Conservation (phyloP, 352 stramenopile genomes). For the Thalassiosira mediterranea region DNA sequence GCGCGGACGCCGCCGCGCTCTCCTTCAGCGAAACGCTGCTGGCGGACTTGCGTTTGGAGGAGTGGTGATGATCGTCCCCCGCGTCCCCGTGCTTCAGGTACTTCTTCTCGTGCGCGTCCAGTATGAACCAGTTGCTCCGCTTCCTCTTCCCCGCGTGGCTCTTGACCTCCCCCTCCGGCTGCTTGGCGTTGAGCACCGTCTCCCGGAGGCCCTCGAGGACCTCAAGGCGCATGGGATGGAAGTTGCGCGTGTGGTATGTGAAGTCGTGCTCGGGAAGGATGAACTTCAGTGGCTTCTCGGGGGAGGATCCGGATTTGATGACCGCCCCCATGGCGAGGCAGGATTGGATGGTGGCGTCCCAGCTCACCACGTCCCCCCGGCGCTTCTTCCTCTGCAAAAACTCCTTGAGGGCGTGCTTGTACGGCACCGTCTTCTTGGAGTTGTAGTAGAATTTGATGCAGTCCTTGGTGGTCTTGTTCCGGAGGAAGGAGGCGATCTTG, state of each 20-base stretch:
- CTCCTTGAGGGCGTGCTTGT: conserved; percentile 89
- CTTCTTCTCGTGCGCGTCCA: conserved; percentile 49
- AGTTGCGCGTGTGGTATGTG: conserved; percentile 65
- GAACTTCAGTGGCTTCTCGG: conserved; percentile 77
- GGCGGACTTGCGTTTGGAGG: conserved; percentile 37
- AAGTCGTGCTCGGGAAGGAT: conserved; percentile 62
- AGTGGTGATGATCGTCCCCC: conserved; percentile 49
- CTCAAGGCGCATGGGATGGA: conserved; percentile 76
- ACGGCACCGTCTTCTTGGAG: conserved; percentile 97
- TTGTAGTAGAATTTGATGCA: conserved; percentile 98
- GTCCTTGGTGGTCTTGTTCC: conserved; percentile 96
- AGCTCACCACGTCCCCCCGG: conserved; percentile 64
- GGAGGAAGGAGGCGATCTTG: conserved; percentile 90
- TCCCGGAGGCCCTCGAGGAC: conserved; percentile 58
- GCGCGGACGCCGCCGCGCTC: not conserved
- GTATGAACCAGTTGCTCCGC: conserved; percentile 57
- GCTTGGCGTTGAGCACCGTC: conserved; percentile 28
- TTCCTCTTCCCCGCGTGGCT: conserved; percentile 19
- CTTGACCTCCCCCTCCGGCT: conserved; percentile 39
- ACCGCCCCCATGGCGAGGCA: conserved; percentile 67
- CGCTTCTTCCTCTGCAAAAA: conserved; percentile 78
- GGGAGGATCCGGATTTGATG: conserved; percentile 63
- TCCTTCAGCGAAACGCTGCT: not conserved
- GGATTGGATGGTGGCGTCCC: conserved; percentile 81
- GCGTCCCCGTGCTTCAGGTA: conserved; percentile 50